Evolutionary conservation across 495 filamentous ascomycete species (phyloP).

Genomic region (Penicillium salamii): DNA sequence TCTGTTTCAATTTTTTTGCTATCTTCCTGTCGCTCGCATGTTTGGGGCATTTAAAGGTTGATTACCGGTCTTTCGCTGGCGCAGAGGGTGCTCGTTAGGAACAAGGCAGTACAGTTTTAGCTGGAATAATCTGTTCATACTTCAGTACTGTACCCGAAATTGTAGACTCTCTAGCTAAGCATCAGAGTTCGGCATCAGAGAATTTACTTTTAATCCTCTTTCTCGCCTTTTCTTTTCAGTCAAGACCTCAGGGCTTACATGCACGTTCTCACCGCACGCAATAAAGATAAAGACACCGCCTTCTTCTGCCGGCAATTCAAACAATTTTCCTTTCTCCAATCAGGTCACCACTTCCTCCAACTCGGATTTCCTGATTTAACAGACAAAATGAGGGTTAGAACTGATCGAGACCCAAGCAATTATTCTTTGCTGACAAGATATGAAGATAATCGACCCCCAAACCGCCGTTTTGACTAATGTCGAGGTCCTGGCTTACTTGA

Average conservation of each 20-base stretch:
- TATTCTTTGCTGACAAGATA: not conserved
- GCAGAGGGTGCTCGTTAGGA: constrained; percentile 34
- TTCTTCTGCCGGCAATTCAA: constrained; percentile 21
- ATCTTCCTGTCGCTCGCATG: constrained; percentile 28
- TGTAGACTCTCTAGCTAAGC: too few relatives aligned
- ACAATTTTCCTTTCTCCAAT: constrained; percentile 20
- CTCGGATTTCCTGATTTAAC: constrained; percentile 4
- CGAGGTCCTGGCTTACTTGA: constrained; percentile 60
- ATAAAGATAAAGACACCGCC: constrained; percentile 13
- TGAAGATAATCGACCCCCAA: constrained; percentile 60
- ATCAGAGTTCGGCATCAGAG: too few relatives aligned
- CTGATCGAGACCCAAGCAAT: not conserved
- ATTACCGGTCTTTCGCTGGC: constrained; percentile 31
- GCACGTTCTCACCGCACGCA: not conserved
- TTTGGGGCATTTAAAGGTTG: constrained; percentile 46
- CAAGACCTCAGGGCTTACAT: too few relatives aligned
- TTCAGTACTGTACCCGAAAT: constrained; percentile 14
- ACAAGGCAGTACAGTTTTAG: constrained; percentile 33
- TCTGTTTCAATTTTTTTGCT: constrained; percentile 31
- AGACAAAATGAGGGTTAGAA: constrained; percentile 32
- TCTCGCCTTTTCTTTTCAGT: too few relatives aligned
- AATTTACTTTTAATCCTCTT: too few relatives aligned
- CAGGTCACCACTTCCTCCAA: constrained; percentile 2
- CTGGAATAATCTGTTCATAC: constrained; percentile 35
- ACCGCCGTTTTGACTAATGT: constrained; percentile 61